Conservation (phyloP, 2,329 filamentous ascomycete genomes). For the Colletotrichum somersetense region DNA sequence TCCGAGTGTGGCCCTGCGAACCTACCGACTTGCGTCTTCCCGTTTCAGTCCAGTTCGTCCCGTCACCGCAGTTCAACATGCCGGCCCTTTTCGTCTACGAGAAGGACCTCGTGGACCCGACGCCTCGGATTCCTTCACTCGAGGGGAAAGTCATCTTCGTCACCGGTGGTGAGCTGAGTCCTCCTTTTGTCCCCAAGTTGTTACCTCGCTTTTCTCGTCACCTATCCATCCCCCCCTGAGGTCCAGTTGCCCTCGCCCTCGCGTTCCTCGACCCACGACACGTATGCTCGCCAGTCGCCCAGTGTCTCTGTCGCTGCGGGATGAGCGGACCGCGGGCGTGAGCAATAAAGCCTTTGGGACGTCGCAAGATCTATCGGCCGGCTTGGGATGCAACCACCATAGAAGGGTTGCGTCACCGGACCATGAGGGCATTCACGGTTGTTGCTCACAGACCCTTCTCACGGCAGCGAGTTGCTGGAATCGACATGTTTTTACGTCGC, state of each 20-base stretch:
- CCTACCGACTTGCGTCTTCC: no score
- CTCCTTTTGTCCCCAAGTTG: accelerated
- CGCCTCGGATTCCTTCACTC: slow-evolving; percentile 54
- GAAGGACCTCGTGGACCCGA: slow-evolving; percentile 28
- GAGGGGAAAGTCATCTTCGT: slow-evolving; percentile 63
- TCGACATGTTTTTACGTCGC: no score
- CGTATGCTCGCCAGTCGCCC: not conserved
- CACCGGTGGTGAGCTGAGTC: slow-evolving; percentile 58
- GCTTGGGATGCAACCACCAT: no score
- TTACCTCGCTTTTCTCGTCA: not conserved
- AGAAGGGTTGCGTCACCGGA: no score
- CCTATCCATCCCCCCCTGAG: no score
- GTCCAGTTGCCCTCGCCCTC: not conserved
- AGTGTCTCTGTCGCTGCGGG: no score
- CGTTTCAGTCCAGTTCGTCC: not conserved
- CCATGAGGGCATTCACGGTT: no score
- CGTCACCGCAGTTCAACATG: not conserved
- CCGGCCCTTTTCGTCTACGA: slow-evolving; percentile 20
- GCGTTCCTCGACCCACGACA: no score
- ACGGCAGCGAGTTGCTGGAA: no score
- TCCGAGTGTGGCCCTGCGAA: no score
- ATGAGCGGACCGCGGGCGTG: no score
- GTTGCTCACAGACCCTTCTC: no score
- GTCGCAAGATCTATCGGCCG: not conserved
- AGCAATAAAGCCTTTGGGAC: not conserved